Conservation (phyloP, 2,329 filamentous ascomycete genomes). For the Fusarium chuoi region DNA sequence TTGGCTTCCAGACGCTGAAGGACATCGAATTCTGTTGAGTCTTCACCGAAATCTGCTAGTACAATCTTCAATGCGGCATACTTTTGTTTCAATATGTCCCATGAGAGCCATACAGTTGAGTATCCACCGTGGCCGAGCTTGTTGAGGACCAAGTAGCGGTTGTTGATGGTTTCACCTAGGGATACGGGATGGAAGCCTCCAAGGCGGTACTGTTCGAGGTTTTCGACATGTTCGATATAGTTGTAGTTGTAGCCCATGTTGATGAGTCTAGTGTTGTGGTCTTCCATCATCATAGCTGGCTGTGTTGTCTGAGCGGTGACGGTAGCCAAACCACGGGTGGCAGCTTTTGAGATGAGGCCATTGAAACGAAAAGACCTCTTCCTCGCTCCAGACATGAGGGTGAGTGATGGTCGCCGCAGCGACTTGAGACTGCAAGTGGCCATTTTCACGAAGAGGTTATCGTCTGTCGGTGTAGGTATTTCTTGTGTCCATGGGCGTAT, state of each 20-base stretch:
- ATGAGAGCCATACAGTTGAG: constrained; percentile 42
- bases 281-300: constrained; percentile 25
- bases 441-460: constrained; percentile 22
- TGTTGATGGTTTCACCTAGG: constrained; percentile 38
- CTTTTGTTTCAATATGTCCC: constrained; percentile 36
- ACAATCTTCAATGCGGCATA: constrained; percentile 39
- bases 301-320: constrained; percentile 29
- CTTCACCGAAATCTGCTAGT: constrained; percentile 37
- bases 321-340: constrained; percentile 27
- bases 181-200: constrained; percentile 37
- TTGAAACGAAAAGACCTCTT: constrained; percentile 18
- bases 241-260: constrained; percentile 38
- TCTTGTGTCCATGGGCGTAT: constrained; percentile 14
- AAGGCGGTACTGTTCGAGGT: constrained; percentile 34
- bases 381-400: constrained; percentile 23
- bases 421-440: constrained; percentile 35
- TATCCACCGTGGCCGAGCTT: constrained; percentile 41
- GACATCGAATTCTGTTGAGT: constrained; percentile 32
- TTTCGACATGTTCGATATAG: constrained; percentile 38
- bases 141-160: constrained; percentile 38
- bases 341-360: constrained; percentile 24
- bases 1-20: constrained; percentile 26
- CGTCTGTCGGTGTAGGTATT: constrained; percentile 12
- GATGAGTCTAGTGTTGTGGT: constrained; percentile 31
- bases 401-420: constrained; percentile 34